These are phyloP conservation scores for Penicillium manginii DNA, from an alignment of 495 filamentous ascomycete species.

Conservation along the genomic window DNA sequence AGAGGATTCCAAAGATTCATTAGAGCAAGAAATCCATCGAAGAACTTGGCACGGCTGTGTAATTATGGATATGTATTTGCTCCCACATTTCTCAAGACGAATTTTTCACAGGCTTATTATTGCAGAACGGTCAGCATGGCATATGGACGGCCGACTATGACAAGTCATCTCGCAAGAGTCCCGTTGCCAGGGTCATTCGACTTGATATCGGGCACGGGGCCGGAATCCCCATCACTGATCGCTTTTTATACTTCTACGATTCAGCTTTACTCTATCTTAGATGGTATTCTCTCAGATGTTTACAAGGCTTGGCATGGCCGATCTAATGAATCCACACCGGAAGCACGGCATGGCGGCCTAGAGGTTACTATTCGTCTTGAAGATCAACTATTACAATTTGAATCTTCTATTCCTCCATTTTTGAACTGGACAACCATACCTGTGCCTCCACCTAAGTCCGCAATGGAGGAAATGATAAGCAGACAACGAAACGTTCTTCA, in stretches of 20 bases:
- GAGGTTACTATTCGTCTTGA: slow-evolving; percentile 13
- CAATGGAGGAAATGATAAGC: neutral
- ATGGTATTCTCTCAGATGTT: slow-evolving; percentile 18
- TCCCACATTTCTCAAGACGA: neutral
- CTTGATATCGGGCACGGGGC: too few relatives aligned
- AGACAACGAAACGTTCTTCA: slow-evolving; percentile 16
- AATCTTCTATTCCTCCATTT: slow-evolving; percentile 5
- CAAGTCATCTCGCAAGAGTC: slow-evolving; percentile 7
- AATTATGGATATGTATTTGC: slow-evolving; percentile 38
- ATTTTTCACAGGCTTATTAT: slow-evolving; percentile 1
- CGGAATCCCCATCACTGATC: slow-evolving; percentile 12
- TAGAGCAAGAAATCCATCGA: slow-evolving; percentile 38
- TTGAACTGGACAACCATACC: neutral
- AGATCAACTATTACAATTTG: slow-evolving; percentile 4
- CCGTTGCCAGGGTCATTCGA: neutral
- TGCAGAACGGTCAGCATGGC: slow-evolving; percentile 34
- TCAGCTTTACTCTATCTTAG: slow-evolving; percentile 28
- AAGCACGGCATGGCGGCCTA: slow-evolving; percentile 1
- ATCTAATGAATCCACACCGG: neutral
- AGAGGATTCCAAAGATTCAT: slow-evolving; percentile 16
- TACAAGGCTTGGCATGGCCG: slow-evolving; percentile 9
- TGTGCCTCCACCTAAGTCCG: too few relatives aligned
- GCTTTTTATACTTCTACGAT: slow-evolving; percentile 30
- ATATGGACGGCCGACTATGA: slow-evolving; percentile 40
- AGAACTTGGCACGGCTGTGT: slow-evolving; percentile 48